phyloP scores from a whole-genome alignment of 495 filamentous ascomycete genomes.

The Melanomma pulvis-pyrius region DNA sequence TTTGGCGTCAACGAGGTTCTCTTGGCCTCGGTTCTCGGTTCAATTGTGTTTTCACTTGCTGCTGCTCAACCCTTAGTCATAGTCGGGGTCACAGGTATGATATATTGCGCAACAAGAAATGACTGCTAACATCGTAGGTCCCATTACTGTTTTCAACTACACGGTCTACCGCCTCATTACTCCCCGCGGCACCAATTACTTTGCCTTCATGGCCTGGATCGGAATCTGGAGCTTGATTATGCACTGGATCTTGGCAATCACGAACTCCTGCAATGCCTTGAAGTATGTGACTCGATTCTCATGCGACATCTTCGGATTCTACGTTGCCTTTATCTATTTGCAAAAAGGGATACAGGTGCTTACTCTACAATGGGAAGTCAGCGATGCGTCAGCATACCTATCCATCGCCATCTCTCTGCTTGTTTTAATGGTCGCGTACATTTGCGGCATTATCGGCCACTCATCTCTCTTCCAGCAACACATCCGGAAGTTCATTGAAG shows the following conservation, averaged over 20 bases:
- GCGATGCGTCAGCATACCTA: conserved; percentile 43
- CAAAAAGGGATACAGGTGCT: conserved; percentile 42
- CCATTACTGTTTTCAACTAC: conserved; percentile 51
- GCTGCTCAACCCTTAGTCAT: conserved; percentile 56
- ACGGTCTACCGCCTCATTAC: conserved; percentile 52
- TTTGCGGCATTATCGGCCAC: conserved; percentile 43
- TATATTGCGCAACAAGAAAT: neutral
- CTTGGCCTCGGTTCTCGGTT: conserved; percentile 49
- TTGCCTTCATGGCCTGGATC: conserved; percentile 49
- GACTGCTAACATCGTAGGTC: conserved; percentile 27
- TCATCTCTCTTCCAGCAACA: conserved; percentile 42
- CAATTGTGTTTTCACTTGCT: conserved; percentile 47
- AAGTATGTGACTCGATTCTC: conserved; percentile 52
- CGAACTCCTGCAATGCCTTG: conserved; percentile 49
- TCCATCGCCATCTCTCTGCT: conserved; percentile 46
- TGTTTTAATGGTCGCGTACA: conserved; percentile 45
- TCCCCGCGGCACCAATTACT: conserved; percentile 41
- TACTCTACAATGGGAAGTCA: conserved; percentile 39
- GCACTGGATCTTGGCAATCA: conserved; percentile 50
- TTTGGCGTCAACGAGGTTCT: conserved; percentile 54
- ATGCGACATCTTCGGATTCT: conserved; percentile 51
- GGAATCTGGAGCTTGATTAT: conserved; percentile 48
- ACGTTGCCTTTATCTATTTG: conserved; percentile 54
- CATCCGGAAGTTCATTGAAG: conserved; percentile 46
- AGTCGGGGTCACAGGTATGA: conserved; percentile 80